Evolutionary conservation across 2,329 filamentous ascomycete genomes (phyloP).

Genomic region (Teratosphaeria pseudoeucalypti): DNA sequence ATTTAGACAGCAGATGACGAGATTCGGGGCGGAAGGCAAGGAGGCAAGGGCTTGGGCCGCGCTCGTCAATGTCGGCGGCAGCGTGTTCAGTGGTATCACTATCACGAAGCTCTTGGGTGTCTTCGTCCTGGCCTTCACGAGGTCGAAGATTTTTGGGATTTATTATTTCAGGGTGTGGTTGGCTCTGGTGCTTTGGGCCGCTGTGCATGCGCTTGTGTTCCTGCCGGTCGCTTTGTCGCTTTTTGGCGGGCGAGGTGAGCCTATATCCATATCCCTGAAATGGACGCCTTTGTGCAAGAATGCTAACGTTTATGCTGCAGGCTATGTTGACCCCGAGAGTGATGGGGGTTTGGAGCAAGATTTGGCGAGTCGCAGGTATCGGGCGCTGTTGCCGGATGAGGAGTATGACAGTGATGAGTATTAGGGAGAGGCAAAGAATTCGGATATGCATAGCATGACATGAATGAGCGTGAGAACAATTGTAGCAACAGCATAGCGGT

Average conservation of each 20-base stretch:
- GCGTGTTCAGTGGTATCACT: conserved; percentile 92
- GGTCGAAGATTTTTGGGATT: conserved; percentile 97
- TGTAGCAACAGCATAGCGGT: not conserved
- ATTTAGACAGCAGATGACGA: conserved; percentile 43
- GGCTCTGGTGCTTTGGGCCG: conserved; percentile 79
- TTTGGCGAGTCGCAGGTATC: conserved; percentile 66
- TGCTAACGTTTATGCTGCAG: conserved; percentile 24
- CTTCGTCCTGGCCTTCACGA: conserved; percentile 81
- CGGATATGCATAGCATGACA: not conserved
- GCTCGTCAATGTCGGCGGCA: conserved; percentile 86
- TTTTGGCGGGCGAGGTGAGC: conserved; percentile 64
- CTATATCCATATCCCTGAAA: conserved; percentile 7
- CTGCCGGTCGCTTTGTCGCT: conserved; percentile 81
- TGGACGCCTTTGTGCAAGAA: not conserved
- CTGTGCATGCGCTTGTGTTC: conserved; percentile 80
- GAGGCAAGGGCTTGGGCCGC: conserved; percentile 88
- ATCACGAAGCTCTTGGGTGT: conserved; percentile 92
- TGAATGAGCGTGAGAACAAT: not conserved
- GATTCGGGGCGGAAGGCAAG: conserved; percentile 39
- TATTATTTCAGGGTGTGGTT: conserved; percentile 99
- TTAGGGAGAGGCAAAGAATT: conserved; percentile 4
- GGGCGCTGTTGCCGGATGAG: conserved; percentile 67
- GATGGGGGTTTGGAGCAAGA: conserved; percentile 87
- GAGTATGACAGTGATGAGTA: conserved; percentile 64
- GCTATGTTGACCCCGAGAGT: conserved; percentile 77